Conservation (phyloP, 148 eudicot species). For the Fagopyrum homotropicum region DNA sequence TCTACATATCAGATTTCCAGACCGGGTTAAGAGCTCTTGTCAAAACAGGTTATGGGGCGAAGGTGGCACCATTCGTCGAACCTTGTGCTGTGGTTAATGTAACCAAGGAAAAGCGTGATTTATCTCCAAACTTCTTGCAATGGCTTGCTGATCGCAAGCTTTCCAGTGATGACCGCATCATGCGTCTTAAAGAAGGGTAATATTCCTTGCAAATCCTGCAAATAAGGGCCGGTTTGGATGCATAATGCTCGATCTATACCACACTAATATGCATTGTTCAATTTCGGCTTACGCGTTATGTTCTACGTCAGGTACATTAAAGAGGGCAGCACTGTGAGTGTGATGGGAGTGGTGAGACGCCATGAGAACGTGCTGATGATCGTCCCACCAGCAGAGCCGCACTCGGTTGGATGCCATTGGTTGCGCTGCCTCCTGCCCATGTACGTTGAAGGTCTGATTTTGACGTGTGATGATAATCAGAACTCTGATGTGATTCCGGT, state of each 20-base stretch:
- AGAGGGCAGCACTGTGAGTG: conserved; percentile 93
- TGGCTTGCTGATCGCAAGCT: conserved; percentile 90
- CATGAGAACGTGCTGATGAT: conserved; percentile 87
- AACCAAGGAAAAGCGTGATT: conserved; percentile 60
- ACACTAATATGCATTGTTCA: neutral
- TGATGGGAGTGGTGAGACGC: conserved; percentile 76
- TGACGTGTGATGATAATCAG: conserved; percentile 78
- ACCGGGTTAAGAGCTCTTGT: conserved; percentile 90
- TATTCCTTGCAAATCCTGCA: neutral
- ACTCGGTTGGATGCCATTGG: conserved; percentile 76
- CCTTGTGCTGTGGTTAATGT: conserved; percentile 61
- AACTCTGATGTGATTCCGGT: conserved; percentile 80
- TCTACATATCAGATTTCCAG: conserved; percentile 86
- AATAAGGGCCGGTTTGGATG: too few relatives aligned
- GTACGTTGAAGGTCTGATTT: conserved; percentile 65
- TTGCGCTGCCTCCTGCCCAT: conserved; percentile 77
- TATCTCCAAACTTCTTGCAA: conserved; percentile 71
- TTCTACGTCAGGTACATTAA: conserved; percentile 54
- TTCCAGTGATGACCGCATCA: conserved; percentile 81
- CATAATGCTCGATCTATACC: too few relatives aligned
- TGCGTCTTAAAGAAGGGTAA: conserved; percentile 98
- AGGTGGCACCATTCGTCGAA: conserved; percentile 75
- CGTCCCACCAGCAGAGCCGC: conserved; percentile 76
- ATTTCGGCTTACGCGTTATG: neutral
- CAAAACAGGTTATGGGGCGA: conserved; percentile 92